Conservation (phyloP, 352 stramenopile species). For the Globisporangium barbulae region DNA sequence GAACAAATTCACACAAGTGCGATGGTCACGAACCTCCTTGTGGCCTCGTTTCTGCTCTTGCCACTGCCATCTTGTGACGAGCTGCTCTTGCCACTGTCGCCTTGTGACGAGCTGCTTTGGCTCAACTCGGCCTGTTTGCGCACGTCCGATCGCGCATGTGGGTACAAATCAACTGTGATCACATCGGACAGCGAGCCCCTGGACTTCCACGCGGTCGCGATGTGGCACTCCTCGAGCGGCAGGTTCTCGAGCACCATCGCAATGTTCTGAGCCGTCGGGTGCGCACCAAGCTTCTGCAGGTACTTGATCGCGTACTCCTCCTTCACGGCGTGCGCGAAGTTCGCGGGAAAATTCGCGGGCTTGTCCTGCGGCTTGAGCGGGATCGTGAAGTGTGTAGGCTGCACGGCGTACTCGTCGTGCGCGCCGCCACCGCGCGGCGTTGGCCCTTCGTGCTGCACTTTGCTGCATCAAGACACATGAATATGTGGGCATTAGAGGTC, state of each 20-base stretch:
- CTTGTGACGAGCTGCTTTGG: background rate
- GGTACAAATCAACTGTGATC: constrained; percentile 52
- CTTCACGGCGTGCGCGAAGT: constrained; percentile 43
- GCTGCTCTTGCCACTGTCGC: no score
- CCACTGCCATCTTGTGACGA: no score
- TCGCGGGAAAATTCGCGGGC: constrained; percentile 32
- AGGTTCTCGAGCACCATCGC: constrained; percentile 57
- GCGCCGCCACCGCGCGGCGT: background rate
- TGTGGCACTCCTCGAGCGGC: constrained; percentile 57
- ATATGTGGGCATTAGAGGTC: no score
- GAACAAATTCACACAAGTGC: no score
- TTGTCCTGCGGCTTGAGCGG: constrained; percentile 52
- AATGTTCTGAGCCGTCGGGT: constrained; percentile 50
- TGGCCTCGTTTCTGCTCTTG: background rate
- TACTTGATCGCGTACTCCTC: constrained; percentile 79
- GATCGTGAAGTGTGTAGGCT: constrained; percentile 49
- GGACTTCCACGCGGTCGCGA: constrained; percentile 56
- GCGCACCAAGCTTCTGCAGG: constrained; percentile 52
- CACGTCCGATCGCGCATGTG: constrained; percentile 11
- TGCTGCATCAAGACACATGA: constrained; percentile 7
- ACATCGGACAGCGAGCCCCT: constrained; percentile 50
- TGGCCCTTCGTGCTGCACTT: constrained; percentile 12
- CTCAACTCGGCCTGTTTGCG: background rate
- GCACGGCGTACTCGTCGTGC: constrained; percentile 33
- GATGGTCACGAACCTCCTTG: background rate